Evolutionary conservation across 148 eudicot genomes (phyloP).

Genomic region (Nyssa sinensis): DNA sequence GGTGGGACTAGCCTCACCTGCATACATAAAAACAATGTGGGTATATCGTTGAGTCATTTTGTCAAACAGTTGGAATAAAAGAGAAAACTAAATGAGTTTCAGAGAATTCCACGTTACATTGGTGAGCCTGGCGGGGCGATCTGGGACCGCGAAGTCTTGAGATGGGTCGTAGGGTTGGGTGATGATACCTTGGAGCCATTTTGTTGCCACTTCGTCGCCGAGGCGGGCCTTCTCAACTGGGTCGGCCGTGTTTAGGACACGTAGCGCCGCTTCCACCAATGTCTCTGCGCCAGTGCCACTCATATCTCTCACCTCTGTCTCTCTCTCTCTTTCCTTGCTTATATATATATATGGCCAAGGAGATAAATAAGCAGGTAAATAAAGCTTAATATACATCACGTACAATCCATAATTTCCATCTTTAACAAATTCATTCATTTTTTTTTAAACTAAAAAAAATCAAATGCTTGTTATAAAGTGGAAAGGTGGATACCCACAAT

Average conservation of each 20-base stretch:
- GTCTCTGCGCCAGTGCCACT: slow-evolving; percentile 26
- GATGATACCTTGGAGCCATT: slow-evolving; percentile 72
- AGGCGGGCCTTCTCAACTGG: slow-evolving; percentile 73
- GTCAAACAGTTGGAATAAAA: slow-evolving; percentile 41
- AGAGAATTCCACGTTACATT: slow-evolving; percentile 32
- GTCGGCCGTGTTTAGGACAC: slow-evolving; percentile 66
- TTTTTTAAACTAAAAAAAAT: no score
- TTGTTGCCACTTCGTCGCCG: slow-evolving; percentile 62
- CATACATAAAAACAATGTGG: neutral
- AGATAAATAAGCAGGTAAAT: no score
- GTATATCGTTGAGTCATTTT: slow-evolving; percentile 30
- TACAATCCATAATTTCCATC: no score
- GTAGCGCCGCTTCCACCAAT: slow-evolving; percentile 70
- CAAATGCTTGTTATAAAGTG: no score
- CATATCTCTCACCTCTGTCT: neutral
- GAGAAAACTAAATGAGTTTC: neutral
- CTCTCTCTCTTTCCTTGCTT: neutral
- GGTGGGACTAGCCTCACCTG: slow-evolving; percentile 87
- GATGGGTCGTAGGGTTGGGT: slow-evolving; percentile 44
- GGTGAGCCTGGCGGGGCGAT: slow-evolving; percentile 73
- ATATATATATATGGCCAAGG: no score
- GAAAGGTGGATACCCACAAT: no score
- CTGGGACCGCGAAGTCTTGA: slow-evolving; percentile 46
- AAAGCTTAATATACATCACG: no score
- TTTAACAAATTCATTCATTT: no score